Conservation (phyloP, 1,139 yeast species). For the Nakaseomyces uthaithaninus region DNA sequence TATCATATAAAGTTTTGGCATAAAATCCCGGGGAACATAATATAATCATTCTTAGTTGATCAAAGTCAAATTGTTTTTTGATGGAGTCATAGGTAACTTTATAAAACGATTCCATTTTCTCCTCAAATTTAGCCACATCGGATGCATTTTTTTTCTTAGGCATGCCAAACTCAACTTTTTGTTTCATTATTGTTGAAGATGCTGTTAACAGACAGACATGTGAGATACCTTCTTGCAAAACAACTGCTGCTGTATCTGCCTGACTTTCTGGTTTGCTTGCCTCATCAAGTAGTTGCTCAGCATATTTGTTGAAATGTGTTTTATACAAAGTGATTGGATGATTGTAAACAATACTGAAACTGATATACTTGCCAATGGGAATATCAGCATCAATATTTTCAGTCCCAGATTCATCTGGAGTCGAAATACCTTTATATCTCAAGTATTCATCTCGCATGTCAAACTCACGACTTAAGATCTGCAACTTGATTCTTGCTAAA, state of each 20-base stretch:
- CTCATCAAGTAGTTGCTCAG: slow-evolving; percentile 55
- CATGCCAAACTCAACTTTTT: slow-evolving; percentile 71
- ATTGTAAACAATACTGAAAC: slow-evolving; percentile 70
- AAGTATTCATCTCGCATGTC: slow-evolving; percentile 69
- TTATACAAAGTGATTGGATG: slow-evolving; percentile 63
- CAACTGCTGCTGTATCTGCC: slow-evolving; percentile 93
- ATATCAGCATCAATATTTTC: slow-evolving; percentile 47
- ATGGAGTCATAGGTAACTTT: slow-evolving; percentile 56
- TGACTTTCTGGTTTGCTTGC: slow-evolving; percentile 68
- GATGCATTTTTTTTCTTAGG: slow-evolving; percentile 80
- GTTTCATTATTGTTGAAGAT: slow-evolving; percentile 73
- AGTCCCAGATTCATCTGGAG: slow-evolving; percentile 45
- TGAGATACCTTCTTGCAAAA: slow-evolving; percentile 89
- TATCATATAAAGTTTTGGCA: slow-evolving; percentile 58
- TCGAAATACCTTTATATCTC: slow-evolving; percentile 74
- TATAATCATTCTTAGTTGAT: slow-evolving; percentile 63
- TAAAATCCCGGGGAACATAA: slow-evolving; percentile 92
- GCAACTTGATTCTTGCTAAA: slow-evolving; percentile 32
- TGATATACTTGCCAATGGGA: slow-evolving; percentile 78
- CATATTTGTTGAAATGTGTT: slow-evolving; percentile 72
- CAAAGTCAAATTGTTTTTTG: slow-evolving; percentile 59
- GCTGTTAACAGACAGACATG: slow-evolving; percentile 86
- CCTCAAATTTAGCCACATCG: slow-evolving; percentile 72
- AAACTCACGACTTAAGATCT: slow-evolving; percentile 67
- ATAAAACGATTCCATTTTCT: slow-evolving; percentile 65